Evolutionary conservation across 768 basidiomycete species (phyloP), one percentile per base, ranked within the genome.

Genomic region (Macrolepiota dolichaula): DNA sequence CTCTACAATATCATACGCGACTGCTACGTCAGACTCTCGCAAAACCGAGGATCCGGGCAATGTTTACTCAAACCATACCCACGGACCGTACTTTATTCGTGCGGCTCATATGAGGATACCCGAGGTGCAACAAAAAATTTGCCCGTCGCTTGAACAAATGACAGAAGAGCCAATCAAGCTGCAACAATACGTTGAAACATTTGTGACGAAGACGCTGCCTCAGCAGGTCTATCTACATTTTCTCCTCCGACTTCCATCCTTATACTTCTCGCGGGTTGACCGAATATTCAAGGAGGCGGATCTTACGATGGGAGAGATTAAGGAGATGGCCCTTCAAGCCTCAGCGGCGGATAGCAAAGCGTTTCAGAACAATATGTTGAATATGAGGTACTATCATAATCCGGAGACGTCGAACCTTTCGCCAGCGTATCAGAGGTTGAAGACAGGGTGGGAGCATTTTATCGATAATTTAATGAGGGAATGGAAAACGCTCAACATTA

Each of bases 271-370:
- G n/a, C n/a, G n/a, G n/a, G n/a, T n/a, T n/a, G n/a, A n/a, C n/a
- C n/a, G n/a, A n/a, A 78, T 89, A 32, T 88, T 88, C 56, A 81
- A 85, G 62, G 85, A 87, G 46, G 86, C 86, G 1, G 80, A 87
- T 46, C 69, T 88, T 44, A 85, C 80, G 51, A 75, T 79, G 63
- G 80, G 80, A 7, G 86, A 89, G n/a, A n/a, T n/a, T n/a, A n/a
- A n/a, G n/a, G n/a, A n/a, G n/a, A n/a, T n/a, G n/a, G n/a, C n/a
- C n/a, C 72, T 79, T 55, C 68, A 68, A 32, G 64, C 63, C 49
- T 36, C 17, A 10, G 67, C 66, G 0, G 63, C 61, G 37, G 67
- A 46, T 15, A 60, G 38, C 11, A 56, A 61, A 25, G 55, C 51
- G 17, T 50, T 24, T 57, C 54, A 51, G 46, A 52, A 46, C 37